Evolutionary conservation across 441 rosid species (phyloP).

Genomic region (Gossypium schwendimanii): DNA sequence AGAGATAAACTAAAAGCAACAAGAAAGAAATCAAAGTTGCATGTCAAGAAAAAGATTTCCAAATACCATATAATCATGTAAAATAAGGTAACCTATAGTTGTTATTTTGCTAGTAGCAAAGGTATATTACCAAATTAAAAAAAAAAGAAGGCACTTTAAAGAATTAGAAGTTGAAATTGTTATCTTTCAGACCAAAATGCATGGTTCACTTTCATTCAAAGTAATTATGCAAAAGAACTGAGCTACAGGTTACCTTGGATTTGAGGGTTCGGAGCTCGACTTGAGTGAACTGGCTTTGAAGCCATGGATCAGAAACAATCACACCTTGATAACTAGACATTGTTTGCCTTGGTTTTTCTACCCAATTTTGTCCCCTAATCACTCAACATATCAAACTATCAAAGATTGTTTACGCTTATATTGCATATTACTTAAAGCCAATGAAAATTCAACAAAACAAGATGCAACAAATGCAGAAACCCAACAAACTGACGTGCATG

Average conservation of each 20-base stretch:
- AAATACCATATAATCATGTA: neutral
- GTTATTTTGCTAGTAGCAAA: neutral
- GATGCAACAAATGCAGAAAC: constrained; percentile 8
- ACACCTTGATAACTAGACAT: constrained; percentile 93
- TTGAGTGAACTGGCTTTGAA: constrained; percentile 28
- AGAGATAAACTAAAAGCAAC: constrained; percentile 48
- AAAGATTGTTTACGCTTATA: neutral
- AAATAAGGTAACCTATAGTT: neutral
- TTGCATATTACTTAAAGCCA: neutral
- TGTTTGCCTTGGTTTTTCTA: constrained; percentile 12
- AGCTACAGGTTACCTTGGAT: constrained; percentile 46
- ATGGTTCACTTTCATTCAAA: neutral
- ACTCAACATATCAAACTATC: neutral
- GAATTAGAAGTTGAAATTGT: neutral
- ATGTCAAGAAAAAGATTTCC: neutral
- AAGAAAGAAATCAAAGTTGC: constrained; percentile 1
- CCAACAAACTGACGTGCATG: constrained; percentile 14
- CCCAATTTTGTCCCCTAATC: constrained; percentile 8
- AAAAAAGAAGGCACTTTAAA: neutral
- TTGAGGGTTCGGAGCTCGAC: constrained; percentile 83
- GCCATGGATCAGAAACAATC: constrained; percentile 91
- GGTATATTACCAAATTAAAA: neutral
- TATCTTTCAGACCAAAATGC: neutral
- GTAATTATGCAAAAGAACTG: neutral
- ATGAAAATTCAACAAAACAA: neutral